Conservation (phyloP, 331 rosid genomes). For the Malus hybrid region DNA sequence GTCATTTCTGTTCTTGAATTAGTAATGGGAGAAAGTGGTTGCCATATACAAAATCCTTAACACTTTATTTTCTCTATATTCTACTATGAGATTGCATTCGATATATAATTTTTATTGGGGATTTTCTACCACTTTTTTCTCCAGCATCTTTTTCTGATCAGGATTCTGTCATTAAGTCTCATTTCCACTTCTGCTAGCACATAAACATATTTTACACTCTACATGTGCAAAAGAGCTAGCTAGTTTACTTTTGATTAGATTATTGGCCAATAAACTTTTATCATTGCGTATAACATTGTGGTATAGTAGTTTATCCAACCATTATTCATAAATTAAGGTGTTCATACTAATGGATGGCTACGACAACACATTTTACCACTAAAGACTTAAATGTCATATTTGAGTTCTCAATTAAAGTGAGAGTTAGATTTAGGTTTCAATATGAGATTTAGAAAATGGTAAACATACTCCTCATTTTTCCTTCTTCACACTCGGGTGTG, state of each 20-base stretch:
- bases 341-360: too few relatives aligned
- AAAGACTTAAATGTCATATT: background rate
- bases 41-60: slow-evolving; percentile 5
- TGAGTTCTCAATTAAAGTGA: too few relatives aligned
- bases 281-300: background rate
- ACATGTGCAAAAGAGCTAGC: background rate
- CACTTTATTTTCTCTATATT: background rate
- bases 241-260: background rate
- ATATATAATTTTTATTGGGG: background rate
- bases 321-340: too few relatives aligned
- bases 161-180: background rate
- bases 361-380: background rate
- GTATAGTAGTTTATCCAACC: background rate
- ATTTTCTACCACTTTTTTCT: background rate
- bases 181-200: background rate
- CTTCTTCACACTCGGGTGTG: background rate
- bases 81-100: background rate
- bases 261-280: background rate
- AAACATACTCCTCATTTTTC: too few relatives aligned
- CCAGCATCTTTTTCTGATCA: background rate
- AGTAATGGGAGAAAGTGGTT: slow-evolving; percentile 1
- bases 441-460: too few relatives aligned
- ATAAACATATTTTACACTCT: background rate
- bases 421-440: background rate
- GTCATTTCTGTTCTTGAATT: slow-evolving; percentile 14